Evolutionary conservation across 2,329 filamentous ascomycete genomes (phyloP).

Genomic region (Achaetomium macrosporum): DNA sequence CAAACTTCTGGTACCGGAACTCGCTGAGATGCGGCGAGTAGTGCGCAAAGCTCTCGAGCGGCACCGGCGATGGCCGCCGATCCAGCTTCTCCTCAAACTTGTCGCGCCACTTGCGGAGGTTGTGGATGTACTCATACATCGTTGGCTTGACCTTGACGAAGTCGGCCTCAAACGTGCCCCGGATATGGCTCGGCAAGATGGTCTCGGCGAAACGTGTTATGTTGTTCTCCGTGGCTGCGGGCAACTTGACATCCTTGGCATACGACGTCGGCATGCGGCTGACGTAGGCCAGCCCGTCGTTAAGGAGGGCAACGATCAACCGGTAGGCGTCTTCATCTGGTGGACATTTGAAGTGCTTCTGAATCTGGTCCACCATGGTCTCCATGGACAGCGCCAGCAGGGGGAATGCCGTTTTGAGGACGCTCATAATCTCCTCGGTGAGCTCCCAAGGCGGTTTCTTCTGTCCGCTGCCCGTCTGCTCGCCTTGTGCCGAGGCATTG

Average conservation of each 20-base stretch:
- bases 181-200: conserved; percentile 88
- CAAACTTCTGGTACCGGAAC: conserved; percentile 95
- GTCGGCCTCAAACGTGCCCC: conserved; percentile 94
- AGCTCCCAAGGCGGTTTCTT: conserved; percentile 92
- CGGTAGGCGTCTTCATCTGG: conserved; percentile 97
- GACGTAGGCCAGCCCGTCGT: conserved; percentile 90
- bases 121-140: conserved; percentile 98
- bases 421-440: conserved; percentile 90
- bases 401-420: conserved; percentile 94
- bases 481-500: conserved; percentile 3
- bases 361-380: conserved; percentile 98
- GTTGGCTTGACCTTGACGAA: conserved; percentile 94
- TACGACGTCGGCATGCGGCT: conserved; percentile 81
- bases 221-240: conserved; percentile 85
- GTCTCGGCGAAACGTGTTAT: conserved; percentile 96
- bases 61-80: conserved; percentile 64
- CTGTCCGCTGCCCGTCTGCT: conserved; percentile 33
- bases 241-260: conserved; percentile 85
- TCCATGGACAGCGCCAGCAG: conserved; percentile 96
- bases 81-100: conserved; percentile 98
- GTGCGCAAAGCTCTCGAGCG: conserved; percentile 57
- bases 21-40: conserved; percentile 91
- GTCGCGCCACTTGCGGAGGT: conserved; percentile 90
- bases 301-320: conserved; percentile 92
- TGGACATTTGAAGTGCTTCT: conserved; percentile 98